Conservation (phyloP, 305 asterid species). For the Fraxinus nigra region DNA sequence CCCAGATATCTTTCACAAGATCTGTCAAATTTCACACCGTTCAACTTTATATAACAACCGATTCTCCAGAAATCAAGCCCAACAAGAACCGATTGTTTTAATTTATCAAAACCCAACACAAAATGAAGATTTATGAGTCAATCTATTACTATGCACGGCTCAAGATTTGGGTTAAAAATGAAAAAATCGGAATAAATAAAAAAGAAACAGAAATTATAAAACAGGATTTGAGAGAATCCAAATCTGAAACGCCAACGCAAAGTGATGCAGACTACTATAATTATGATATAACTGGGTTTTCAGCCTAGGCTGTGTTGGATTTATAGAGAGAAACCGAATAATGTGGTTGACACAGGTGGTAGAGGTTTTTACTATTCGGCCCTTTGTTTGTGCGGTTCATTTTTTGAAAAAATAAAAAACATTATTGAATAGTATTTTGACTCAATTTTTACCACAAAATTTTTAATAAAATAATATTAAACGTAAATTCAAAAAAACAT, state of each 20-base stretch:
- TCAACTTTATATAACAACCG: conserved; percentile 2
- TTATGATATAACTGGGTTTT: background rate
- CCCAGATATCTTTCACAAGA: conserved; percentile 21
- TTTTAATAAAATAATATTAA: no score
- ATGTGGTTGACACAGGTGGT: conserved; percentile 19
- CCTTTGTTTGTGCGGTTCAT: no score
- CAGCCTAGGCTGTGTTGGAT: conserved; percentile 27
- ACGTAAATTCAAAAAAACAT: no score
- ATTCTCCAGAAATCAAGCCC: background rate
- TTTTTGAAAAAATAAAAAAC: no score
- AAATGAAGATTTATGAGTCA: background rate
- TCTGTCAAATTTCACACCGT: conserved; percentile 23
- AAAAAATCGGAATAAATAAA: background rate
- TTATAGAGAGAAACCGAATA: conserved; percentile 31
- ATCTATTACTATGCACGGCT: conserved; percentile 28
- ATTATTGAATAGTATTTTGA: no score
- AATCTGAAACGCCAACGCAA: background rate
- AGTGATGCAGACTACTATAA: background rate
- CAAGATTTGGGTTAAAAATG: background rate
- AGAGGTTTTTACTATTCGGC: background rate
- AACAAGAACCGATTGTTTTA: conserved; percentile 12
- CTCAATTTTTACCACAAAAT: no score
- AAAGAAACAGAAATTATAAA: background rate
- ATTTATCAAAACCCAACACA: background rate
- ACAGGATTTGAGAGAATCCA: background rate